Evolutionary conservation across 129 eudicot species (phyloP), one percentile per base, ranked within the genome.

Genomic region (Lactuca saligna): DNA sequence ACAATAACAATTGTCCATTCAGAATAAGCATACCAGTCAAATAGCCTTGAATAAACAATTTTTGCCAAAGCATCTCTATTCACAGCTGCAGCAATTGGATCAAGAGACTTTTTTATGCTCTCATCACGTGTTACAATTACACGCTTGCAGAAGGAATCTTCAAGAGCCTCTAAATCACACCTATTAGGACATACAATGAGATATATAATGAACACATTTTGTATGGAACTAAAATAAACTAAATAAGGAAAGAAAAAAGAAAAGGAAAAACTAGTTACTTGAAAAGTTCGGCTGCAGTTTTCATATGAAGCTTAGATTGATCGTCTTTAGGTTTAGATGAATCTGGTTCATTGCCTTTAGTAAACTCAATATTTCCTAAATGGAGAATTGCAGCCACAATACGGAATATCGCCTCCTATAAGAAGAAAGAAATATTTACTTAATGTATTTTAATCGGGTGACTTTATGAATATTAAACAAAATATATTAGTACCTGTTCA

Each of bases 381-480:
- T 94, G 99, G 63, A 94, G 97, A 69, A 94, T 82, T 68, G 96
- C 91, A 67, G 99, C 99, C 78, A 89, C 92, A 59, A 94, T 84
- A 80, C 97, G 87, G 71, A 94, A 94, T 37, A 94, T 94, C 50
- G 91, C 96, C 69, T 94, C 97, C 99, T 93, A 81, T 62, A 42
- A 53, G 34, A 78, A 59, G 42, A 6, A 49, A 55, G 4, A 54
- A 66, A 76, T 46, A 16, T 25, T n/a, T 61, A 39, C 34, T 51
- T 62, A 8, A 25, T 42, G 20, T 63, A 39, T 51, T 46, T 42
- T 51, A 41, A 32, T 35, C 44, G 57, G 29, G 56, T 33, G 65
- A 4, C 11, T 54, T 44, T 16, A 55, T 17, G 58, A 29, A 34
- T 41, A 73, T 55, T 16, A 58, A 2, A 25, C 29, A 25, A 5